Percentiles rank a stretch among this genome's conserved stretches.
These are phyloP conservation scores for Trichoderma hamatum DNA, from an alignment of 2,329 filamentous ascomycete species.

Conservation along the genomic window DNA sequence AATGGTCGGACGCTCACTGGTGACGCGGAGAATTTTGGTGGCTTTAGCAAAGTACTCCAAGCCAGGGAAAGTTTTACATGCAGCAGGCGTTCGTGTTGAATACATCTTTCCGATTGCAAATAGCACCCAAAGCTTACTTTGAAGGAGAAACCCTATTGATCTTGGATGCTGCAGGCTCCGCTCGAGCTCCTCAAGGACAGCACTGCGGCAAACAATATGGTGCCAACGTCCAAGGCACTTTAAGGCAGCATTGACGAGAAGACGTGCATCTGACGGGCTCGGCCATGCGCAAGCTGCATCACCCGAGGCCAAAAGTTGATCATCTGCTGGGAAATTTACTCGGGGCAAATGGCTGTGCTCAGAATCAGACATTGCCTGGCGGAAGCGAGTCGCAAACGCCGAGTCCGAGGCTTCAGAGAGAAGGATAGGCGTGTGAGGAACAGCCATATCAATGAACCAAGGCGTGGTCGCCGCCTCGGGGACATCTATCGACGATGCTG, in stretches of 20 bases:
- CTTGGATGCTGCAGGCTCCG: neutral
- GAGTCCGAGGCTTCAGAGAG: slow-evolving; percentile 44
- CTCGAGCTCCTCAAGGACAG: neutral
- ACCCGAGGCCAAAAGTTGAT: neutral
- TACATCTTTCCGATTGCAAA: neutral
- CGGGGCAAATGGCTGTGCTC: slow-evolving; percentile 40
- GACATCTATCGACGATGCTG: neutral
- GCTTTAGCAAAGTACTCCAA: slow-evolving; percentile 48
- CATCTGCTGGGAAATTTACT: slow-evolving; percentile 41
- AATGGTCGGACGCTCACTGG: slow-evolving; percentile 47
- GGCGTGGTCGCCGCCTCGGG: neutral
- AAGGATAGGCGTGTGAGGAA: slow-evolving; percentile 39
- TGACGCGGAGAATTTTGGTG: slow-evolving; percentile 43
- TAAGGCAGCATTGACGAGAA: neutral
- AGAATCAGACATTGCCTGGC: slow-evolving; percentile 40
- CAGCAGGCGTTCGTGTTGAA: neutral
- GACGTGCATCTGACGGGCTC: neutral
- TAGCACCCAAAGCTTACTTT: neutral
- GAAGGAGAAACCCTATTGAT: neutral
- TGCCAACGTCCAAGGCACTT: neutral
- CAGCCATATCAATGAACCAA: neutral
- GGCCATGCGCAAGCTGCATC: neutral
- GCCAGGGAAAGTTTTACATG: slow-evolving; percentile 38
- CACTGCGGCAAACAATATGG: neutral
- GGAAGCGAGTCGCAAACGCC: slow-evolving; percentile 43